Evolutionary conservation across 1,139 yeast genomes (phyloP), one percentile per base, ranked within the genome.

Genomic region (Spathaspora sp.): DNA sequence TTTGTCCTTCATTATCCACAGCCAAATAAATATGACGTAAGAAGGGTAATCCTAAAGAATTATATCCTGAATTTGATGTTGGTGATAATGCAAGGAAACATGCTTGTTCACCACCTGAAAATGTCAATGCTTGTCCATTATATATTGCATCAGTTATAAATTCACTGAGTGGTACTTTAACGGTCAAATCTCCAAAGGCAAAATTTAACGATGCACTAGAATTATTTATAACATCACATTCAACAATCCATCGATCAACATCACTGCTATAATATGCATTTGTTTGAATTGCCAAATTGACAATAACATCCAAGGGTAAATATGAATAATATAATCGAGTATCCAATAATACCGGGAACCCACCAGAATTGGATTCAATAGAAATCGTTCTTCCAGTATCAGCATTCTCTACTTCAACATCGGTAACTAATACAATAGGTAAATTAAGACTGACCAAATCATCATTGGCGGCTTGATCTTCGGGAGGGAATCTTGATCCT

Each of bases 271-370:
- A 88, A 51, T 74, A 78, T 0, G 96, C 96, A 56, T 85, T 84
- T 20, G 86, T 69, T 65, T 88, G 95, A 16, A 86, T 71, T 0
- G 95, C 93, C 38, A 89, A 64, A 55, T 81, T 80, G 43, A 87
- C 75, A 42, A 88, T 68, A 2, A 81, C 61, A 40, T 77, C 74
- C 43, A 78, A 67, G 0, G 96, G 96, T 42, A 88, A 62, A 56
- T 72, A 79, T 25, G 76, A 74, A 57, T 68, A 75, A n/a, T 67
- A 53, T 29, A 76, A 68, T 48, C 89, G 68, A 2, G 88, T 68
- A 57, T 87, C 93, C 24, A 88, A 59, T 9, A 86, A 49, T 0
- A 84, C 86, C 0, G 93, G 86, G 17, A 76, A 61, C 2, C 73
- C 61, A 31, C 49, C 56, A 18, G 59, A 56, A 39, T 63, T 65